Base-by-base conservation (phyloP, 371 early-diverging fungal species). In the Mucor racemosus region DNA sequence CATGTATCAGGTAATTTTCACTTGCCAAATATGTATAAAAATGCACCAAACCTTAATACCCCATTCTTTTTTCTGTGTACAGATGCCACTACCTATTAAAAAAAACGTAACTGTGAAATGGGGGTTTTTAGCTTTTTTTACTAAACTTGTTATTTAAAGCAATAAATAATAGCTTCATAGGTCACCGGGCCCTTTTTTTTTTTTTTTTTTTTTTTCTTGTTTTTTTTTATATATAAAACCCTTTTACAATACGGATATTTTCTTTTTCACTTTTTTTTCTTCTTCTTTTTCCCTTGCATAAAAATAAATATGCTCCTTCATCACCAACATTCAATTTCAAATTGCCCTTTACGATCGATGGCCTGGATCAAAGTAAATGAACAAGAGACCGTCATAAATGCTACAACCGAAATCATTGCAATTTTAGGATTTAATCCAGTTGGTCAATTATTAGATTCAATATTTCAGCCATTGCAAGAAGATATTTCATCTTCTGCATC, bases 261-360 rank as follows among this genome's bases (percentile, higher is more conserved):
- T 9, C 9, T 15, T 34, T 33, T 54, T 54, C 34, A 26, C 26
- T 1, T 54, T 26, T 14, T 54, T 54, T 54, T 34, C 13, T 15
- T 55, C n/a, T 55, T 55, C 7, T 55, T 55, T 55, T 31, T 14
- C 17, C 19, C 5, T 48, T 15, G 5, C 15, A 34, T 33, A 34
- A 14, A 34, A 55, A 26, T 1, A 26, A 26, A 26, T 1, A 26
- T 53, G 31, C n/a, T 17, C 7, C 53, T 26, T 8, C 31, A 53
- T 26, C 5, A 53, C 10, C 53, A 53, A 53, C 73, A 73, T 55
- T 58, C 64, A 17, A 50, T 55, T 9, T 19, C 59, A 40, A 33
- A 62, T 13, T 73, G 73, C 58, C 73, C 73, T 15, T 41, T 69
- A 31, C 55, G 73, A 50, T 66, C 73, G 11, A 66, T 66, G 57